Conservation (phyloP, 345 rosid species). For the Eucalyptus fibrosa region DNA sequence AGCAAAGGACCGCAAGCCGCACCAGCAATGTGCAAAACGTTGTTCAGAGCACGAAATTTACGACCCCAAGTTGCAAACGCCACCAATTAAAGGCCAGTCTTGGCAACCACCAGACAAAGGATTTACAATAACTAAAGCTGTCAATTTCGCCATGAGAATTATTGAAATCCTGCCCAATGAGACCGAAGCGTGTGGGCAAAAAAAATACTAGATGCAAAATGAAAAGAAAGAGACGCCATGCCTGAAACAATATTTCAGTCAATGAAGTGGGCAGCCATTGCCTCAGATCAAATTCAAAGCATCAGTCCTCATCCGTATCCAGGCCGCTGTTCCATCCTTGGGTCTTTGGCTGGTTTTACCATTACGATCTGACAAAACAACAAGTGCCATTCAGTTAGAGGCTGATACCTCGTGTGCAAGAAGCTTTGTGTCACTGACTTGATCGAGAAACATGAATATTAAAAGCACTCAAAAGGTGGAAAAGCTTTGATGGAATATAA, state of each 20-base stretch:
- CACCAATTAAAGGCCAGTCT: neutral
- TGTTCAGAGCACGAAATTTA: neutral
- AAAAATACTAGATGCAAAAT: neutral
- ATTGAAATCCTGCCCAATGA: neutral
- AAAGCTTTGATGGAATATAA: neutral
- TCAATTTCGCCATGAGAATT: neutral
- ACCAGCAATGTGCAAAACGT: neutral
- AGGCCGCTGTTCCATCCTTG: slow-evolving; percentile 64
- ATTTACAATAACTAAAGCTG: neutral
- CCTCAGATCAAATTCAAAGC: neutral
- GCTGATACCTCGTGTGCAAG: neutral
- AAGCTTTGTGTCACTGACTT: neutral
- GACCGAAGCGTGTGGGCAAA: neutral
- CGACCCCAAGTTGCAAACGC: neutral
- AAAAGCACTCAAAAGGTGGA: neutral
- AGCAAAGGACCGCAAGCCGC: neutral
- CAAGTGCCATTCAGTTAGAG: neutral
- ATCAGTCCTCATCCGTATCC: slow-evolving; percentile 58
- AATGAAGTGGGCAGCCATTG: neutral
- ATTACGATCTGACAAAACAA: slow-evolving; percentile 59
- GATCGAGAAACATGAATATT: neutral
- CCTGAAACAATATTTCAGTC: neutral
- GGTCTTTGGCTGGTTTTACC: slow-evolving; percentile 97
- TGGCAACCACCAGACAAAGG: neutral
- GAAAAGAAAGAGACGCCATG: neutral